Evolutionary conservation across 345 rosid species (phyloP).

Genomic region (Arabis hirsuta): DNA sequence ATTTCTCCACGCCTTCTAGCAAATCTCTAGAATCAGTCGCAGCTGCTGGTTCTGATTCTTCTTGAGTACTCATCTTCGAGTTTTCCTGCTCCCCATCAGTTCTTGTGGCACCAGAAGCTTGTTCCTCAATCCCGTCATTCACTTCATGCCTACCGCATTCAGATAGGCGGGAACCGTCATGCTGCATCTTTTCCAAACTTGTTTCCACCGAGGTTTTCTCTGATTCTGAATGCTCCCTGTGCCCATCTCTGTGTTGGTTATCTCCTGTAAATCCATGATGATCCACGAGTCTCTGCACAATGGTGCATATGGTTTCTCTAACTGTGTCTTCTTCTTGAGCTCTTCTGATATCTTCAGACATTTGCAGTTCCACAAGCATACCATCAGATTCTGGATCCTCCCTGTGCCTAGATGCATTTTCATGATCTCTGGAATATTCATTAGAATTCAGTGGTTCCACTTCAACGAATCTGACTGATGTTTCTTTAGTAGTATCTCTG

Average conservation of each 20-base stretch:
- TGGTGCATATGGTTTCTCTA: conserved; percentile 13
- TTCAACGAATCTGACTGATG: conserved; percentile 33
- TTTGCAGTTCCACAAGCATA: conserved; percentile 33
- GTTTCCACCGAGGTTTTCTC: conserved; percentile 37
- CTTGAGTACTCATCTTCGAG: conserved; percentile 25
- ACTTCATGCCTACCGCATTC: conserved; percentile 26
- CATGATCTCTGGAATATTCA: conserved; percentile 31
- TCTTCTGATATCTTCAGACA: conserved; percentile 34
- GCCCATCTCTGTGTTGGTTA: conserved; percentile 8
- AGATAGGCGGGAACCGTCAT: conserved; percentile 19
- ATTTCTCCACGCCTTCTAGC: conserved; percentile 46
- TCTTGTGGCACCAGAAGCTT: conserved; percentile 30
- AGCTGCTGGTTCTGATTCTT: conserved; percentile 20
- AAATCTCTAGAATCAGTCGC: conserved; percentile 28
- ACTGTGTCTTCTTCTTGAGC: conserved; percentile 34
- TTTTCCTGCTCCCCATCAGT: conserved; percentile 35
- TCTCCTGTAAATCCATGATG: conserved; percentile 15
- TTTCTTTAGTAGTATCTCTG: conserved; percentile 34
- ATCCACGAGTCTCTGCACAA: conserved; percentile 22
- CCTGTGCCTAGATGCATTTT: conserved; percentile 12
- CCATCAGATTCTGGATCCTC: conserved; percentile 30
- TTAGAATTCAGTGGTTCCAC: conserved; percentile 35
- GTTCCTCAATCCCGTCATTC: conserved; percentile 17
- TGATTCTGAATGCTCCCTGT: conserved; percentile 14
- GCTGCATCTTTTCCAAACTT: conserved; percentile 22